These are phyloP conservation scores for Paecilomyces variotii DNA, from an alignment of 2,329 filamentous ascomycete species.

Conservation along the genomic window DNA sequence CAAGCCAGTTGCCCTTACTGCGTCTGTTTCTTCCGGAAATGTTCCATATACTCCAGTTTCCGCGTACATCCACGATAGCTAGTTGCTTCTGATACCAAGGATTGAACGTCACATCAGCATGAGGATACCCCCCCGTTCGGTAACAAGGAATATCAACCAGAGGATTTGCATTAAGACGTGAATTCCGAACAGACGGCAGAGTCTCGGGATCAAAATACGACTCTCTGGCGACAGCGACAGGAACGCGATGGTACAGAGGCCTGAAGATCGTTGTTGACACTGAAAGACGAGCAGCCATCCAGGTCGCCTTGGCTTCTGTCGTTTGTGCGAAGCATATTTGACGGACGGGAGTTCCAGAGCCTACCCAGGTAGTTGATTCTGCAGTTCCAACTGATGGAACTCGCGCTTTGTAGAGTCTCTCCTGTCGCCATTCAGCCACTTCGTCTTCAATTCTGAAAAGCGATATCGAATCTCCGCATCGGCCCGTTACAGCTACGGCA, in stretches of 20 bases:
- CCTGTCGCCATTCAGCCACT: conserved; percentile 12
- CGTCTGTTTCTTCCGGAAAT: conserved; percentile 26
- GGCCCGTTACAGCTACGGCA: conserved; percentile 33
- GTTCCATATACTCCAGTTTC: conserved; percentile 47
- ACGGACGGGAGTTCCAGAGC: conserved; percentile 42
- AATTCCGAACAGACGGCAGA: conserved; percentile 18
- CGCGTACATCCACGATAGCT: conserved; percentile 46
- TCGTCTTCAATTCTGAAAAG: conserved; percentile 32
- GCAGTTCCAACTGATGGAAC: conserved; percentile 33
- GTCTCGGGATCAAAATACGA: conserved; percentile 7
- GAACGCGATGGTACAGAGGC: conserved; percentile 26
- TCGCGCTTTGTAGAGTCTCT: conserved; percentile 20
- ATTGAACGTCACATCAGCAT: conserved; percentile 52
- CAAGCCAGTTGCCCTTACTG: conserved; percentile 20
- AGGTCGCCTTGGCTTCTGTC: conserved; percentile 31
- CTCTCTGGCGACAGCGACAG: conserved; percentile 15
- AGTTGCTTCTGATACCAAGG: conserved; percentile 51
- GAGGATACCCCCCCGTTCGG: conserved; percentile 39
- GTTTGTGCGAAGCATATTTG: conserved; percentile 46
- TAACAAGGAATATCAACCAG: conserved; percentile 36
- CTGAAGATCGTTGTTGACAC: conserved; percentile 42
- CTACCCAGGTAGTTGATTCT: conserved; percentile 42
- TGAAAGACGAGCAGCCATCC: conserved; percentile 45
- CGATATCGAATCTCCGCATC: conserved; percentile 40
- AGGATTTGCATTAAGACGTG: conserved; percentile 40